Evolutionary conservation across 2,329 filamentous ascomycete genomes (phyloP), one percentile per base, ranked within the genome.

Genomic region (Trichoderma sp.): DNA sequence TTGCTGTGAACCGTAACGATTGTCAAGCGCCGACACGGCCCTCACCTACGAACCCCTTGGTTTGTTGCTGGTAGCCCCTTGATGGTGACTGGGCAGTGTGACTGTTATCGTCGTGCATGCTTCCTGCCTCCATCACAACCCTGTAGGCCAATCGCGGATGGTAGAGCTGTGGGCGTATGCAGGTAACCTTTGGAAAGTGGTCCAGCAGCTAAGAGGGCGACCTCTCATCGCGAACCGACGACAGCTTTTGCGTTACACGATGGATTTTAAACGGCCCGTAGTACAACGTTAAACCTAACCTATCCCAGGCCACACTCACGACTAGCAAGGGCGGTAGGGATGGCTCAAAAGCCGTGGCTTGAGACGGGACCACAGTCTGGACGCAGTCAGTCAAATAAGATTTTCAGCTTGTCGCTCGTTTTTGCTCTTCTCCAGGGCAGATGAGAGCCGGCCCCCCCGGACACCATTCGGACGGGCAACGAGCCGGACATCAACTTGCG

Each of bases 31-130:
- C 50, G 23, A 58, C 50, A 67, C 17, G 20, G 26, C 39, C 57
- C 43, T 20, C 55, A 28, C 59, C 15, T 39, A 43, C 68, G 59
- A 65, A 64, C 34, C 23, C 50, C 61, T 65, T 71, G 68, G 62
- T 43, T 71, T 58, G 62, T 61, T 71, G 61, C 65, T 36, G 43
- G 59, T 15, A 66, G n/a, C 61, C 62, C 47, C 57, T 55, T 47
- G 50, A 47, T 63, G 53, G 53, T 71, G 68, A 65, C 68, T 59
- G 68, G 57, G 32, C 9, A 34, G 62, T 71, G 68, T 71, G 68
- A 59, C 53, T 71, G 62, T 57, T 66, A 64, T 66, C 61, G 62
- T 59, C 62, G 17, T 71, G 68, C 68, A 65, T 71, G 68, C 68
- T 64, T 71, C 61, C 34, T 53, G 53, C 68, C 61, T 58, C 50